Evolutionary conservation across 2,329 filamentous ascomycete species (phyloP), one percentile per base, ranked within the genome.

Genomic region (Aspergillus latus): DNA sequence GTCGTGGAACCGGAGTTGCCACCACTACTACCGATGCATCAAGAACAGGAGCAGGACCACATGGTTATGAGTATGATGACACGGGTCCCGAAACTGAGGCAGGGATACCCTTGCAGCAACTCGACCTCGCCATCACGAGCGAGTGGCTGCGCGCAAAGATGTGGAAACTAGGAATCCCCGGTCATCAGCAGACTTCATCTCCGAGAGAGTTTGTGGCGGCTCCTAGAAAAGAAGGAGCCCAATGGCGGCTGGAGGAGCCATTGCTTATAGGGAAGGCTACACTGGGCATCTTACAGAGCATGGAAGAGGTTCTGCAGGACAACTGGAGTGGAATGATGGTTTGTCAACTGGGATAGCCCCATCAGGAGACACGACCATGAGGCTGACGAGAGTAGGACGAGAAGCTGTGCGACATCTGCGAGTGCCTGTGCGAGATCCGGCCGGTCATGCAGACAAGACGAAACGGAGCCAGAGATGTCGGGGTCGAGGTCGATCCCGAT

Each of bases 361-460:
- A 43, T 47, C 50, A 52, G 42, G 50, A 46, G 50, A 46, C 49
- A 40, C 9, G 40, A 37, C 15, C 37, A 37, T 46, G 43, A 40
- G 39, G 42, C 48, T 39, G 50, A 52, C 34, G 32, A 46, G 50
- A 1, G 43, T 52, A 52, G 50, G 50, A 52, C 26, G 32, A 52
- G 21, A 52, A 46, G 42, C 42, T 52, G 50, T 47, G 43, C 32
- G 43, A 52, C 43, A 47, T 52, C 50, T 52, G 50, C 50, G 43
- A 47, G 50, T 47, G 50, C 42, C 36, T 52, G 50, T 52, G 29
- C 34, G 50, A 52, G 32, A 40, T 52, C 21, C 42, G 21, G 21
- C 34, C 50, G 4, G 50, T 40, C 32, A 52, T 47, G 43, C 50
- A 52, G 34, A 52, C 34, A 3, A 37, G 43, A 46, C 13, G 16